Percentiles rank a stretch among this genome's conserved stretches.
Conservation (phyloP, 805 yeast species). For the Groenewaldozyma tartarivorans region DNA sequence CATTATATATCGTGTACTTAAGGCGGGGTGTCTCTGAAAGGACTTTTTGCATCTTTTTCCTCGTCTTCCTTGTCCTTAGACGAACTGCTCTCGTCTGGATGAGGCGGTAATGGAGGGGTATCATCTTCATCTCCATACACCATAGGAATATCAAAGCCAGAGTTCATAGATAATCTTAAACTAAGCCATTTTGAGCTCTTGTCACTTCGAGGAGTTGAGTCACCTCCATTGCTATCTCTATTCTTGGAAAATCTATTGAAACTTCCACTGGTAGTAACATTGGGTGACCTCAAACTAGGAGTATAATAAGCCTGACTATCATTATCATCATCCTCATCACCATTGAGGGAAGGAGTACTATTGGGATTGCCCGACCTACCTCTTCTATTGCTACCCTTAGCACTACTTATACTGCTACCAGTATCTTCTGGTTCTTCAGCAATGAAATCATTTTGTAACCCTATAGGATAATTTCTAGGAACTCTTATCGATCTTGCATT, state of each 20-base stretch:
- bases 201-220: too few species aligned
- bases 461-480: slow-evolving; percentile 10
- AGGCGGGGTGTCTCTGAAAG: too few species aligned
- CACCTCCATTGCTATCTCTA: neutral
- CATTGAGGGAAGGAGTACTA: neutral
- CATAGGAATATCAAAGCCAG: slow-evolving; percentile 16
- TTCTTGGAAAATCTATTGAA: too few species aligned
- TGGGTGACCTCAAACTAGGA: neutral
- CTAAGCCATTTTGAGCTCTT: slow-evolving; percentile 1
- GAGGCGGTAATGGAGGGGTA: neutral
- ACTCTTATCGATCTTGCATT: slow-evolving; percentile 27
- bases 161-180: slow-evolving; percentile 6
- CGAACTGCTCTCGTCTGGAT: neutral
- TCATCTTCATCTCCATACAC: slow-evolving; percentile 7
- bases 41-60: neutral
- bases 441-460: slow-evolving; percentile 19
- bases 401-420: slow-evolving; percentile 7
- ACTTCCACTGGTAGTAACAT: slow-evolving; percentile 7
- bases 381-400: neutral
- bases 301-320: neutral
- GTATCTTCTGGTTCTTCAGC: slow-evolving; percentile 18
- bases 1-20: too few species aligned
- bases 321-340: slow-evolving; percentile 1
- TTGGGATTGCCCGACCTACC: neutral
- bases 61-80: slow-evolving; percentile 2